Base-by-base conservation (phyloP, 2,329 filamentous ascomycete species). In the Anisogramma anomala region DNA sequence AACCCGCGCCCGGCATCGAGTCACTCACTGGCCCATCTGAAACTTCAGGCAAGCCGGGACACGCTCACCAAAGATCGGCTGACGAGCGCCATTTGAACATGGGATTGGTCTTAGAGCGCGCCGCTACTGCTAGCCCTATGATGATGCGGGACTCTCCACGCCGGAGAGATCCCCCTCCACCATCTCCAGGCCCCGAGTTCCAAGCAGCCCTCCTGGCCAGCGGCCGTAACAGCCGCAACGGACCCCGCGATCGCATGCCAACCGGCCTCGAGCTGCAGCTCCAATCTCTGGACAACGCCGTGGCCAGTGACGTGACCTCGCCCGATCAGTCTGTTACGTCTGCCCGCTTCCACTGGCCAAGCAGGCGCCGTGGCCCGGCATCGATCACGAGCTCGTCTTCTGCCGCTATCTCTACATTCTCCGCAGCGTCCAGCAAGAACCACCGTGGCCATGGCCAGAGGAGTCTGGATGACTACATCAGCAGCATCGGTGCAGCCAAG, bases 381-480 rank as follows among this genome's bases (percentile, higher is more conserved):
- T 79, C 76, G 0, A 66, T 75, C 3, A 59, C 71, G 4, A 72
- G 74, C 50, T 76, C 74, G 8, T 40, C 38, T 9, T 74, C 73
- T 2, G 77, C 74, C 17, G 63, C 60, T 35, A 15, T 32, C 9
- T 40, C 38, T 13, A 15, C 30, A 4, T 15, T 40, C 8, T 72
- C 71, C 2, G 73, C 71, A 6, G 63, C 61, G 22, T 76, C 72
- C 0, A 74, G 70, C 39, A 38, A 37, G n/a, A 69, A 67, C 50
- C 55, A 72, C 48, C 66, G 77, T 39, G 69, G 68, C 6, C 41
- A 69, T 64, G 79, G 74, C 50, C 72, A 70, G 30, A 74, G 78
- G 47, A 84, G 77, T 49, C 72, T 85, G 26, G 84, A 93, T 50
- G 79, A 88, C 48, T 93, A 91, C 55, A 88, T 94, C 49, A 85